Evolutionary conservation across 495 filamentous ascomycete genomes (phyloP).

Genomic region (Letharia lupina): DNA sequence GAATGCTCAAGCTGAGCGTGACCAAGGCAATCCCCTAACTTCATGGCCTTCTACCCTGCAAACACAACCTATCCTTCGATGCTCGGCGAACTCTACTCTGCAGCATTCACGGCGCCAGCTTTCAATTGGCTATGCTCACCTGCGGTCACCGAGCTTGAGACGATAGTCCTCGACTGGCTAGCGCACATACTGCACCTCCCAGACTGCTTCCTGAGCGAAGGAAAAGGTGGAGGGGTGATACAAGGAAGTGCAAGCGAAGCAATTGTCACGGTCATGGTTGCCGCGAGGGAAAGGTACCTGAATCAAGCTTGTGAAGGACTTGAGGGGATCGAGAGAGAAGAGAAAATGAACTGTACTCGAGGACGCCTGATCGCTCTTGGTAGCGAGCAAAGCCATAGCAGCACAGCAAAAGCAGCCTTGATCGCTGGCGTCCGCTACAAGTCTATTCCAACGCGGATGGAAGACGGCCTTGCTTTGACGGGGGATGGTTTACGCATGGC

Average conservation of each 20-base stretch:
- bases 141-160: conserved; percentile 93
- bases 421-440: conserved; percentile 77
- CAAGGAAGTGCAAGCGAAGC: conserved; percentile 91
- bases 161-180: conserved; percentile 88
- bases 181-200: conserved; percentile 67
- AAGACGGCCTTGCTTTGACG: conserved; percentile 64
- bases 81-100: conserved; percentile 86
- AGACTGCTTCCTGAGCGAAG: conserved; percentile 64
- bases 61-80: conserved; percentile 75
- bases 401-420: conserved; percentile 77
- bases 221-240: conserved; percentile 82
- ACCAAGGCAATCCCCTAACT: conserved; percentile 71
- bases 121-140: conserved; percentile 98
- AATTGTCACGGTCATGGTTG: conserved; percentile 77
- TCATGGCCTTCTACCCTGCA: conserved; percentile 94
- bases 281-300: conserved; percentile 72
- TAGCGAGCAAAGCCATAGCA: conserved; percentile 71
- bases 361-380: conserved; percentile 71
- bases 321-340: conserved; percentile 51
- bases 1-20: conserved; percentile 1
- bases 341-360: conserved; percentile 56
- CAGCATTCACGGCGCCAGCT: conserved; percentile 78
- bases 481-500: conserved; percentile 48
- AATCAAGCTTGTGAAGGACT: conserved; percentile 37
- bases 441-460: conserved; percentile 50